Percentiles rank a stretch among this genome's conserved stretches.
Evolutionary conservation across 2,329 filamentous ascomycete genomes (phyloP).

Genomic region (Cladophialophora exuberans): DNA sequence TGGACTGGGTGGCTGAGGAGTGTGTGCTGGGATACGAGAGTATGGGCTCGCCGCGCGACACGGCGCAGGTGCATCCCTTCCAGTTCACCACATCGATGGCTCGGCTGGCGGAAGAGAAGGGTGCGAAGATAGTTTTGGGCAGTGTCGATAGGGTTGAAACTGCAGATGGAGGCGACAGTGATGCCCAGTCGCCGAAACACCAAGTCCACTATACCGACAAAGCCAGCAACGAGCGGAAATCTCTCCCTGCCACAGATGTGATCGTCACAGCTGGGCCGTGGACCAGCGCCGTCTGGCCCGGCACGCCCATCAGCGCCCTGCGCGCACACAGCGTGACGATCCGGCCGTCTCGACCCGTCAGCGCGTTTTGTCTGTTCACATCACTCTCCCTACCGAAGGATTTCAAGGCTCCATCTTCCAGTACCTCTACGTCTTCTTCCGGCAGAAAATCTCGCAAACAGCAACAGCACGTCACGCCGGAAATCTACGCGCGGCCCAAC

Average conservation of each 20-base stretch:
- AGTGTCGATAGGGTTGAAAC: constrained; percentile 64
- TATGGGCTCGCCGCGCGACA: constrained; percentile 81
- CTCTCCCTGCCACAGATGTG: constrained; percentile 61
- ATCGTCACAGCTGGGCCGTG: constrained; percentile 66
- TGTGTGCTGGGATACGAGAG: constrained; percentile 72
- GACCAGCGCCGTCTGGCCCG: constrained; percentile 57
- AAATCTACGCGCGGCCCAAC: constrained; percentile 90
- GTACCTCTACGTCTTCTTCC: too few species aligned
- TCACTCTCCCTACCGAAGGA: constrained; percentile 73
- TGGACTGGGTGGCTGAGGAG: constrained; percentile 80
- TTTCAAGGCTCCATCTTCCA: too few species aligned
- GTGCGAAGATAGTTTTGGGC: constrained; percentile 68
- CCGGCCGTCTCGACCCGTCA: constrained; percentile 55
- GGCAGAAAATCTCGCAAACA: constrained; percentile 56
- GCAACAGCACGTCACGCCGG: constrained; percentile 77
- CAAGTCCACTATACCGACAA: constrained; percentile 64
- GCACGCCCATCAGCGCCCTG: constrained; percentile 61
- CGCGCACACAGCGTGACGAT: constrained; percentile 68
- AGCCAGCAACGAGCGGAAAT: constrained; percentile 51
- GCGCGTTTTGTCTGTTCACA: constrained; percentile 68
- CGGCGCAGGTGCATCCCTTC: constrained; percentile 90
- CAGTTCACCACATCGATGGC: constrained; percentile 88
- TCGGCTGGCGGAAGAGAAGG: constrained; percentile 70
- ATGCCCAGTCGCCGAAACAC: too few species aligned
- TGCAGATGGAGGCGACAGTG: background rate